Evolutionary conservation across 306 rosid species (phyloP), one percentile per base, ranked within the genome.

Genomic region (Trifolium dubium): DNA sequence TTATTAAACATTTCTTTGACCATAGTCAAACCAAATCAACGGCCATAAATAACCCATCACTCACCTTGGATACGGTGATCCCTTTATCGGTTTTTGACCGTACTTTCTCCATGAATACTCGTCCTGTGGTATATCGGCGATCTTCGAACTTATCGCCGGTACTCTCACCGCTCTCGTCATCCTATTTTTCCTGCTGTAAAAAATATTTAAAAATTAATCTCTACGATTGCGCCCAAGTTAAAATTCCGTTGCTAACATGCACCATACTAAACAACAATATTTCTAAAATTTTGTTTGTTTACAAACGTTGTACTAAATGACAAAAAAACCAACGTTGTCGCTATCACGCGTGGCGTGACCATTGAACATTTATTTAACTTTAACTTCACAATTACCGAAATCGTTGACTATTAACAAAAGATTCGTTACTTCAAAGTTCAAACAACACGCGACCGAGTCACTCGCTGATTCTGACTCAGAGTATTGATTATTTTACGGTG

Each of bases 61-160:
- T 66, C 55, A 93, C 98, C 98, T 75, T 46, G 98, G 98, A 74
- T 85, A 89, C 0, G 97, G 93, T 0, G 98, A 89, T 2, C 97
- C 98, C 74, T 93, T 93, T 75, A 93, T 93, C 61, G 97, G 97
- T 73, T 93, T 93, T 71, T 91, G 97, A 8, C 98, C 98, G 75
- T 93, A 93, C 61, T 93, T 93, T 12, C 98, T 77, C 98, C 98
- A 93, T 0, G 96, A 89, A 29, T 68, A 90, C 74, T 90, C 97
- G 73, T 93, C 98, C 10, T 91, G 49, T 3, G 98, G 98, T 53
- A 93, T 91, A 67, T 93, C 97, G 6, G 98, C 98, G 10, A 91
- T 70, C 67, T 88, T 93, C 0, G 97, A 79, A 81, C 97, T 93
- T 0, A 91, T 83, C 44, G 97, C 97, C 40, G 92, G 89, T 13